Base-by-base conservation (phyloP, 116 monocot species). In the Trichopus zeylanicus region DNA sequence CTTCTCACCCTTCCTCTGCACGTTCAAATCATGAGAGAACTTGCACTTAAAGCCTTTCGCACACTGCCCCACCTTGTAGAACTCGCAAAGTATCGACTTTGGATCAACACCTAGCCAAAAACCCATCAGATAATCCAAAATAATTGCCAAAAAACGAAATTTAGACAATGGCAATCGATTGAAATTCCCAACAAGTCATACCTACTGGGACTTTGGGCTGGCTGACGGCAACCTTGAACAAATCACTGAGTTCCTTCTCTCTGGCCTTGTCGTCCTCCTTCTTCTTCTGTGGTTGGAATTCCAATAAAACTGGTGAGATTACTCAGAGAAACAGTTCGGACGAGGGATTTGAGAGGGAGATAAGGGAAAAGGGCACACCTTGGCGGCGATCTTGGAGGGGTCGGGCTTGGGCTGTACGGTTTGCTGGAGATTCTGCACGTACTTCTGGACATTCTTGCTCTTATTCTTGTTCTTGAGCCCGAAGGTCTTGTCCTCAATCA, bases 381-480 rank as follows among this genome's bases (percentile, higher is more conserved):
- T 99, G 30, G 87, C 82, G 33, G 85, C 88, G 53, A 56, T n/a
- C 67, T 99, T 91, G 56, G 92, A 73, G 34, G 92, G 11, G 38
- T 99, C 98, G 29, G 73, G 71, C 65, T 86, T 88, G 66, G 98
- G 80, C 38, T 87, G 91, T 25, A 76, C 88, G 15, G 75, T 20
- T 70, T 85, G 88, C 29, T 91, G 87, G 31, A 99, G 75, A 71
- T 59, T 74, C 76, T 99, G 98, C 15, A 99, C 88, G 67, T 99
- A 99, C 65, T 92, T 99, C 67, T 99, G 98, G 38, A 99, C 98
- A 67, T 85, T 98, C 71, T 98, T 98, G 60, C 88, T 88, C 70
- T 98, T 91, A 67, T 82, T 99, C 71, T 99, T 99, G 73, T 99
- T 99, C 70, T 99, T 99, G 39, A 99, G 80, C 11, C 92, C 98